These are phyloP conservation scores for Candida nemodendra DNA, from an alignment of 805 yeast genomes.

Conservation along the genomic window DNA sequence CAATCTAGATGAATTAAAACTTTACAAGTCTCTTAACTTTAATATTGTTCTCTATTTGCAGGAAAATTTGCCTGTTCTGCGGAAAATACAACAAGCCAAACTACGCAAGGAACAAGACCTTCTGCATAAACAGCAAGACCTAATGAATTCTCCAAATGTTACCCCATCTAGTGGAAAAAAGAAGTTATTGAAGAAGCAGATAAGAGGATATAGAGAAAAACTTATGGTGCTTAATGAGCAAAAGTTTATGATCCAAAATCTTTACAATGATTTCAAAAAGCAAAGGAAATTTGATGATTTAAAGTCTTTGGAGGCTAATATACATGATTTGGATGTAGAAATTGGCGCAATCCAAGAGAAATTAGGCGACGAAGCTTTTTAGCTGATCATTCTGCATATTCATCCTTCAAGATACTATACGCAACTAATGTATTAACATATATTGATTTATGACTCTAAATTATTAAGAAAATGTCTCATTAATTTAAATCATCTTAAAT, in stretches of 20 bases:
- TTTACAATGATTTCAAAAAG: constrained; percentile 60
- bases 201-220: constrained; percentile 64
- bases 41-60: constrained; percentile 63
- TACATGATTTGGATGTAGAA: constrained; percentile 53
- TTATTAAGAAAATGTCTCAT: too few relatives aligned
- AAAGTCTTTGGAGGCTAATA: constrained; percentile 53
- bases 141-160: constrained; percentile 1
- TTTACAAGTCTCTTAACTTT: constrained; percentile 54
- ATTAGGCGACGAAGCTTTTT: constrained; percentile 54
- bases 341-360: constrained; percentile 43
- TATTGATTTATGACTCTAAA: too few relatives aligned
- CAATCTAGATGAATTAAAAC: constrained; percentile 40
- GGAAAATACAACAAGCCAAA: constrained; percentile 48
- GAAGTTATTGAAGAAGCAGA: constrained; percentile 46
- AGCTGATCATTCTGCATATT: too few relatives aligned
- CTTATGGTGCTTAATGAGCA: constrained; percentile 89
- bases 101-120: constrained; percentile 14
- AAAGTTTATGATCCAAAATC: constrained; percentile 62
- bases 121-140: constrained; percentile 1
- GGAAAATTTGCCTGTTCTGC: constrained; percentile 61
- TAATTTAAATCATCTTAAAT: background rate
- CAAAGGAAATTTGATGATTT: constrained; percentile 78
- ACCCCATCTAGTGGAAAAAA: constrained; percentile 14
- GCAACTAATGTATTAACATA: too few relatives aligned
- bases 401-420: too few relatives aligned